Evolutionary conservation across 1,284 basidiomycete species (phyloP).

Genomic region (Volvariella surrecta): DNA sequence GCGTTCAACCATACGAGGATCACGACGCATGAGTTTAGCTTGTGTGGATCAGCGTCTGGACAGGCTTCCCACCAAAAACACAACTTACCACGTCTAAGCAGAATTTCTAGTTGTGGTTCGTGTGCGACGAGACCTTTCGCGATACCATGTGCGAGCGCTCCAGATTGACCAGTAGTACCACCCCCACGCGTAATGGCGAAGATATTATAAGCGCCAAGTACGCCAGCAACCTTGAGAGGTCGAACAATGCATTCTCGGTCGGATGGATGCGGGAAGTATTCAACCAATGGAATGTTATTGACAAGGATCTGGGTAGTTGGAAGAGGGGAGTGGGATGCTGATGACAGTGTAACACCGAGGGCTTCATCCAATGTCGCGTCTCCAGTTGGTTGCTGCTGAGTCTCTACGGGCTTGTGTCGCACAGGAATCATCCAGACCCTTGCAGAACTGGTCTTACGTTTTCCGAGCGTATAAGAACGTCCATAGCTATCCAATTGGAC

Average conservation of each 20-base stretch:
- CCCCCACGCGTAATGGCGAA: conserved; percentile 87
- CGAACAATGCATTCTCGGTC: conserved; percentile 80
- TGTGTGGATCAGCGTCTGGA: conserved; percentile 7
- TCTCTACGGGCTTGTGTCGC: conserved; percentile 17
- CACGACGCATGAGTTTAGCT: conserved; percentile 86
- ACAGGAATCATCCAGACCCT: conserved; percentile 93
- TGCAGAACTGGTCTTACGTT: conserved; percentile 81
- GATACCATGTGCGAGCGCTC: conserved; percentile 81
- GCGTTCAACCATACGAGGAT: conserved; percentile 95
- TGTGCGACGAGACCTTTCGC: conserved; percentile 75
- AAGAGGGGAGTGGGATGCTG: conserved; percentile 7
- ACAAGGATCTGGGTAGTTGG: conserved; percentile 20
- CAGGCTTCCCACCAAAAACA: not conserved
- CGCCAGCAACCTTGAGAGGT: conserved; percentile 78
- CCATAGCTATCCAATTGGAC: conserved; percentile 65
- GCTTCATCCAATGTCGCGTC: conserved; percentile 14
- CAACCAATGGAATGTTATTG: conserved; percentile 65
- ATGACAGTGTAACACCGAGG: conserved; percentile 13
- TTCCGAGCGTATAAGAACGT: conserved; percentile 76
- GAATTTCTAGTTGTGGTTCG: conserved; percentile 51
- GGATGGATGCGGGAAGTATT: conserved; percentile 71
- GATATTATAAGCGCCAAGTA: conserved; percentile 89
- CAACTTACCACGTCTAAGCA: conserved; percentile 69
- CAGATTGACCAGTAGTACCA: conserved; percentile 85
- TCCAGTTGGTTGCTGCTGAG: conserved; percentile 11